Evolutionary conservation across 345 rosid genomes (phyloP), one percentile per base, ranked within the genome.

Genomic region (Abelmoschus esculentus): DNA sequence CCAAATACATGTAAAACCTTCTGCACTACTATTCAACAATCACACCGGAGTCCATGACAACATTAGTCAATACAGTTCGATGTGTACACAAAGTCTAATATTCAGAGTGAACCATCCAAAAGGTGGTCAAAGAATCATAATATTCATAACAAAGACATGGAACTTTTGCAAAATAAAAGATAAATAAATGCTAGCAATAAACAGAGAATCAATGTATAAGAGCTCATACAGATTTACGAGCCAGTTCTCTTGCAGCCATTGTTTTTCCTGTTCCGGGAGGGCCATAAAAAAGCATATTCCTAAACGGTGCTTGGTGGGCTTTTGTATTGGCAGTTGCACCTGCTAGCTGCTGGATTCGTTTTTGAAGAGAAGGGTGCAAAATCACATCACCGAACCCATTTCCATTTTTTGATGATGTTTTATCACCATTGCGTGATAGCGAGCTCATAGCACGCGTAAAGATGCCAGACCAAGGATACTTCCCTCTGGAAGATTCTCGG

Each of bases 231-330:
- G 98, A 93, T 93, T 83, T 88, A 52, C 75, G 80, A 70, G 96
- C 96, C 55, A 91, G 79, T 77, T 93, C 96, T 79, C 96, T 84
- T 46, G 98, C 98, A 81, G 96, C 98, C 96, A 93, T 91, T 34
- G 98, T 91, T 81, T 93, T 93, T 72, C 98, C 98, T 22, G 98
- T 93, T 76, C 98, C 97, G 56, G 98, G 98, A 60, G 98, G 98
- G 46, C 98, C 98, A 63, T 89, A 89, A 79, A 93, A 91, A 67
- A 93, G 91, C 91, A 93, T 86, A 76, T 93, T 93, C 65, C 97
- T 83, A 69, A 87, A 93, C 14, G 98, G 98, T 38, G 98, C 96
- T 70, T 89, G 85, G 77, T 93, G 97, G 22, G 95, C 77, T 82
- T 93, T 93, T 14, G 97, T 93, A 80, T 93, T 93, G 57, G 97